phyloP scores from a whole-genome alignment of 2,329 filamentous ascomycete genomes.

The Chaetomiaceae sp. region DNA sequence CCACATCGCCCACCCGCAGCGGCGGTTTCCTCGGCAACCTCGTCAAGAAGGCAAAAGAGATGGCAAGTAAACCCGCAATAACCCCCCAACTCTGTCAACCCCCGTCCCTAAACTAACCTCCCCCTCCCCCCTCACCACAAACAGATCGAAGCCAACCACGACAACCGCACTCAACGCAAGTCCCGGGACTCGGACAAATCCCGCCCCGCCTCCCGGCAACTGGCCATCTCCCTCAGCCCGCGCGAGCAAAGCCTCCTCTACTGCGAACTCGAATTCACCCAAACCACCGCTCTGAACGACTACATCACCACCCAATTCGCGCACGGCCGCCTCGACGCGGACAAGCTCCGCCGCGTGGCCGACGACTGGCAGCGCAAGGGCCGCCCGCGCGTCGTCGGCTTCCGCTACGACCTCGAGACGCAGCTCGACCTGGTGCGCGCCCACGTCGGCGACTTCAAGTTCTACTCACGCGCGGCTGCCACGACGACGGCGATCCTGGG shows the following conservation, averaged over 20 bases:
- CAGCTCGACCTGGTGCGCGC: slow-evolving; percentile 51
- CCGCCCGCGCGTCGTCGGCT: slow-evolving; percentile 50
- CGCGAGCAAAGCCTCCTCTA: slow-evolving; percentile 56
- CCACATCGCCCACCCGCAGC: slow-evolving; percentile 25
- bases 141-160: slow-evolving; percentile 31
- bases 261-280: slow-evolving; percentile 53
- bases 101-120: slow-evolving; percentile 3
- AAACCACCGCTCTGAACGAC: slow-evolving; percentile 47
- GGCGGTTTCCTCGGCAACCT: slow-evolving; percentile 41
- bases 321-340: slow-evolving; percentile 48
- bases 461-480: slow-evolving; percentile 44
- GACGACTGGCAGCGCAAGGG: slow-evolving; percentile 50
- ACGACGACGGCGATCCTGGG: slow-evolving; percentile 38
- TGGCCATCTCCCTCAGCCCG: slow-evolving; percentile 48
- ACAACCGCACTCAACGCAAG: slow-evolving; percentile 34
- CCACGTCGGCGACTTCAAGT: slow-evolving; percentile 50
- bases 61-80: slow-evolving; percentile 38
- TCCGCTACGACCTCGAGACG: slow-evolving; percentile 56
- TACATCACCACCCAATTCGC: slow-evolving; percentile 51
- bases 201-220: slow-evolving; percentile 26
- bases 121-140: no score
- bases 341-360: slow-evolving; percentile 47
- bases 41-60: slow-evolving; percentile 50
- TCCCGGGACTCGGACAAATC: slow-evolving; percentile 27
- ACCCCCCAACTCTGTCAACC: background rate